A percentile compares a stretch with the other conserved stretches of the same genome.
Evolutionary conservation across 352 stramenopile species (phyloP).

Genomic region (Globisporangium yorkense): DNA sequence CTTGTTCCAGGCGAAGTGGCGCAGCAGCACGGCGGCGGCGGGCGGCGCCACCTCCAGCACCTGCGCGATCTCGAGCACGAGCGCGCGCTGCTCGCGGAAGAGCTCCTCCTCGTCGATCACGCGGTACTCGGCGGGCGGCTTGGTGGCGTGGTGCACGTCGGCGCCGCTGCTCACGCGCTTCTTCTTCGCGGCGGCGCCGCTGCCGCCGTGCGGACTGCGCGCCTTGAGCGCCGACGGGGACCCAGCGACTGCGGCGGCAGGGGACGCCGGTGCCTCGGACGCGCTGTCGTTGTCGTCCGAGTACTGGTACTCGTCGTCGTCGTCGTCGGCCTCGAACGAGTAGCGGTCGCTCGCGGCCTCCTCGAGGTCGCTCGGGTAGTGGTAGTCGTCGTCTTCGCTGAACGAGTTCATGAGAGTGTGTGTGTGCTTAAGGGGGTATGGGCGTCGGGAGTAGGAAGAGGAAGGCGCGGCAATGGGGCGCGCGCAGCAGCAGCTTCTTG

Average conservation of each 20-base stretch:
- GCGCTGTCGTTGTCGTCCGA: constrained; percentile 41
- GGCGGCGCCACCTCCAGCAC: constrained; percentile 66
- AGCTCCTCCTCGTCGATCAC: constrained; percentile 83
- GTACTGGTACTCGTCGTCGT: constrained; percentile 57
- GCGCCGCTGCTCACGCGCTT: constrained; percentile 46
- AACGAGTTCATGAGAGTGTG: constrained; percentile 7
- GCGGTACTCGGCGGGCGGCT: constrained; percentile 54
- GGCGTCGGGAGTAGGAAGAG: background rate
- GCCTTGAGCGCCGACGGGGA: constrained; percentile 21
- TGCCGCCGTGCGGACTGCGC: constrained; percentile 16
- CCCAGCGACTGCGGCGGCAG: constrained; percentile 18
- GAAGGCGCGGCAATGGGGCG: too few species aligned
- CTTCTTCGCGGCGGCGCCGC: constrained; percentile 53
- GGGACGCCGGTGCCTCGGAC: constrained; percentile 10
- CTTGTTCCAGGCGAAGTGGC: constrained; percentile 87
- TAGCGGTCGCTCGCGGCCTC: constrained; percentile 24
- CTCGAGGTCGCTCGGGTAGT: constrained; percentile 71
- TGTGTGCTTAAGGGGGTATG: background rate
- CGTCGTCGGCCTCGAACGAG: constrained; percentile 15
- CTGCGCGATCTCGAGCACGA: constrained; percentile 70
- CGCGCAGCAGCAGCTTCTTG: too few species aligned
- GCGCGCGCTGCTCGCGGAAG: constrained; percentile 49
- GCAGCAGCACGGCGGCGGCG: constrained; percentile 69
- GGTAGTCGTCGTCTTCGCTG: constrained; percentile 61
- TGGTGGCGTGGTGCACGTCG: constrained; percentile 20